Evolutionary conservation across 441 rosid genomes (phyloP), one percentile per base, ranked within the genome.

Genomic region (Corymbia calophylla): DNA sequence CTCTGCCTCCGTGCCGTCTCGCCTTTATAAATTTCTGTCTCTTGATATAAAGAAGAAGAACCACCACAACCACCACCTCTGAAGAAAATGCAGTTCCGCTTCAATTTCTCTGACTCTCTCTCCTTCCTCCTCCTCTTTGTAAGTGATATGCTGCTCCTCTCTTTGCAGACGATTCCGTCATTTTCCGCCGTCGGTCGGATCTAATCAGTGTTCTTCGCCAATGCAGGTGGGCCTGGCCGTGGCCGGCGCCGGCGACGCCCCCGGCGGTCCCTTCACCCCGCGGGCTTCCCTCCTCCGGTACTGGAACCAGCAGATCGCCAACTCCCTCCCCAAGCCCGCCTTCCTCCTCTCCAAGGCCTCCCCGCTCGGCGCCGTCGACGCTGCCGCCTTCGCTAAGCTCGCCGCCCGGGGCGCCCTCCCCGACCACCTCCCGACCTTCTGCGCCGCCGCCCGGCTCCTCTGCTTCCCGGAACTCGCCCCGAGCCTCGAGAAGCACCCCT

Each of bases 381-480:
- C 87, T 14, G 87, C 87, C 27, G 87, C 87, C 48, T 86, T 86
- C 48, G 16, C 87, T 68, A 86, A 86, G 68, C 87, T 86, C 87
- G 87, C 87, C 87, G 16, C 68, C 2, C 27, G 25, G 4, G 87
- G 62, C 31, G 18, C 66, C 66, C 87, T 86, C 21, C 16, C 31
- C 44, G 44, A 54, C 87, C 87, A 86, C 66, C 87, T 86, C 87
- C 60, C 58, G 27, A 27, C 87, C 87, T 86, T 86, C 60, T 86
- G 87, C 60, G 58, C 87, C 51, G 87, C 87, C 25, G 87, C 87
- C 17, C 23, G 87, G 16, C 87, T 86, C 18, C 87, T 86, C 87
- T 90, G 91, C 89, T 88, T 87, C 91, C 64, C 84, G 39, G 89
- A 90, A 25, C 82, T 88, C 31, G 23, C 84, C 21, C 82, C 64